Conservation (phyloP, 768 basidiomycete species). For the Lentinula detonsa region DNA sequence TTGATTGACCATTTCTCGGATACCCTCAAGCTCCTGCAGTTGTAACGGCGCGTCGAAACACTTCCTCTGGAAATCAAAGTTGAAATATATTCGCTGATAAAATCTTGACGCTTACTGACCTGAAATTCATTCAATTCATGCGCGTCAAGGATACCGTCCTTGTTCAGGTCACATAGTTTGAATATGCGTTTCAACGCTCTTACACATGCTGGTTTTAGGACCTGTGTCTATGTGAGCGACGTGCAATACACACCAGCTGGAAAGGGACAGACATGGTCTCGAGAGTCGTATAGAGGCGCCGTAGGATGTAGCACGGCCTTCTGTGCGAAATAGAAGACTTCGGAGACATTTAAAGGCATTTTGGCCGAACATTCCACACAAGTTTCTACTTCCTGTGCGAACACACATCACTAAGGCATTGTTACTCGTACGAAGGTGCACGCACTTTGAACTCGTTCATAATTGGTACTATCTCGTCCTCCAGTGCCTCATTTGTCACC, state of each 20-base stretch:
- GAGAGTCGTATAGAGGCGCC: conserved; percentile 92
- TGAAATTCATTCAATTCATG: conserved; percentile 96
- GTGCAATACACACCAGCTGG: conserved; percentile 6
- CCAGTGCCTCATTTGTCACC: conserved; percentile 90
- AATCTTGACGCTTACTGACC: conserved; percentile 35
- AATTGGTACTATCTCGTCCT: conserved; percentile 92
- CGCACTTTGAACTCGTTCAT: conserved; percentile 98
- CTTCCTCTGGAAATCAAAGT: conserved; percentile 55
- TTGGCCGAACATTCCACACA: conserved; percentile 97
- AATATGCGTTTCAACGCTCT: conserved; percentile 91
- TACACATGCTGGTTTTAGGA: conserved; percentile 87
- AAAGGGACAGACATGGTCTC: conserved; percentile 71
- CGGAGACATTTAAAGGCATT: conserved; percentile 85
- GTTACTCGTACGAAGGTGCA: conserved; percentile 2
- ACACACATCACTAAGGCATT: conserved; percentile 4
- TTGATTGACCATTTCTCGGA: conserved; percentile 84
- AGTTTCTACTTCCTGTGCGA: conserved; percentile 87
- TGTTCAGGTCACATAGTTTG: conserved; percentile 91
- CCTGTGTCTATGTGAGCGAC: conserved; percentile 35
- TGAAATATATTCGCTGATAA: conserved; percentile 2
- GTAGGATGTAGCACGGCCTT: conserved; percentile 97
- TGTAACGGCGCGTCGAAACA: conserved; percentile 94
- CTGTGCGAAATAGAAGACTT: conserved; percentile 98
- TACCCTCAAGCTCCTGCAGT: conserved; percentile 91
- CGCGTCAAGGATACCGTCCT: conserved; percentile 87